A percentile compares a stretch with the other conserved stretches of the same genome.
Conservation (phyloP, 305 asterid species). For the Vinca major region DNA sequence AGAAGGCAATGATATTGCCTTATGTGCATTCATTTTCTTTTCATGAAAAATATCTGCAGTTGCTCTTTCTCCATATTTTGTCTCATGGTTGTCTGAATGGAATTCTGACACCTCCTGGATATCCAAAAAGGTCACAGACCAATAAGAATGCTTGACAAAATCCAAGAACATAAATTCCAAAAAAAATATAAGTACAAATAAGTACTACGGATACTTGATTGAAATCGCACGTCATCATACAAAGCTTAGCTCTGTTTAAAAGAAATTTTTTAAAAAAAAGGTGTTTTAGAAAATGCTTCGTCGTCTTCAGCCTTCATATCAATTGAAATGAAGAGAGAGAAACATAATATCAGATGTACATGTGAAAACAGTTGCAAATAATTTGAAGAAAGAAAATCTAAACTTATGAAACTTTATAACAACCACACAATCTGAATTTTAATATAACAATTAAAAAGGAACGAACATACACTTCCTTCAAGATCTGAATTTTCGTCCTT, state of each 20-base stretch:
- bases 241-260: background rate
- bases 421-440: no score
- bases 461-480: slow-evolving; percentile 49
- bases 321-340: background rate
- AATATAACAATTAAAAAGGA: background rate
- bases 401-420: no score
- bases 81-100: slow-evolving; percentile 35
- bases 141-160: background rate
- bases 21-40: slow-evolving; percentile 42
- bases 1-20: slow-evolving; percentile 88
- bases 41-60: slow-evolving; percentile 25
- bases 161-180: slow-evolving; percentile 3
- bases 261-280: background rate
- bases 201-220: background rate
- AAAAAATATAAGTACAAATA: background rate
- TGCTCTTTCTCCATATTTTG: slow-evolving; percentile 39
- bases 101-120: slow-evolving; percentile 37
- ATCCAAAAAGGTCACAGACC: slow-evolving; percentile 10
- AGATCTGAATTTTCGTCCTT: slow-evolving; percentile 46
- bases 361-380: no score
- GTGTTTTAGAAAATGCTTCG: background rate
- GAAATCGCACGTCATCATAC: background rate
- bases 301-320: background rate
- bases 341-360: background rate
- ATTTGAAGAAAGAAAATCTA: no score